These are phyloP conservation scores for Lactuca sativa DNA, from an alignment of 129 eudicot genomes.

Conservation along the genomic window DNA sequence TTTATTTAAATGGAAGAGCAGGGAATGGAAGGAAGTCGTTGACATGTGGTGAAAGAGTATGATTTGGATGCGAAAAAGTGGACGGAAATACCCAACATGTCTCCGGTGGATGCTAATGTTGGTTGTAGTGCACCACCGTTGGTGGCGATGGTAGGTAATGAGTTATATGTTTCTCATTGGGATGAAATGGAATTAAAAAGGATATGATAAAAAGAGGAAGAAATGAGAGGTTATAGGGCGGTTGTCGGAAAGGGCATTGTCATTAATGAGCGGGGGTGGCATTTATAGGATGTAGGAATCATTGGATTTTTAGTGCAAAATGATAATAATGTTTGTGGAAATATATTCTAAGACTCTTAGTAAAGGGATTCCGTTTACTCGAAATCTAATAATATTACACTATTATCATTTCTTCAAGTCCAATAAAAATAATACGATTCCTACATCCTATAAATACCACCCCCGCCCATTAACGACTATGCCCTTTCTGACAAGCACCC, in stretches of 20 bases:
- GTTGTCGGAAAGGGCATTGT: slow-evolving; percentile 52
- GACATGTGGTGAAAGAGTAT: slow-evolving; percentile 69
- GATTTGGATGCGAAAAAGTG: slow-evolving; percentile 42
- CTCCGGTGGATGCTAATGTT: slow-evolving; percentile 27
- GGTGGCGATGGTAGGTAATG: slow-evolving; percentile 64
- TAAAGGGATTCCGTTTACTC: slow-evolving; percentile 38
- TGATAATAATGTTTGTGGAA: slow-evolving; percentile 20
- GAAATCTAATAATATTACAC: slow-evolving; percentile 55
- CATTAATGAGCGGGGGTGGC: slow-evolving; percentile 68
- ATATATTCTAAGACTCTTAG: slow-evolving; percentile 53
- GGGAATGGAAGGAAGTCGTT: slow-evolving; percentile 34
- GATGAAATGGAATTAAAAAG: slow-evolving; percentile 52
- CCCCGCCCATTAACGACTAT: slow-evolving; percentile 54
- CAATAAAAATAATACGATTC: slow-evolving; percentile 51
- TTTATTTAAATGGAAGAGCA: slow-evolving; percentile 64
- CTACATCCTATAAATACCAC: slow-evolving; percentile 74
- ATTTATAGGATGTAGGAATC: slow-evolving; percentile 66
- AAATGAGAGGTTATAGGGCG: slow-evolving; percentile 51
- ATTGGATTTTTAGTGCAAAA: slow-evolving; percentile 47
- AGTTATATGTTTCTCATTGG: slow-evolving; percentile 63
- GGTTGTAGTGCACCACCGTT: slow-evolving; percentile 59
- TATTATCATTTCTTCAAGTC: slow-evolving; percentile 42
- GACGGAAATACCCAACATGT: slow-evolving; percentile 60
- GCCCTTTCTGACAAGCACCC: slow-evolving; percentile 60
- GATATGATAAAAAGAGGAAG: slow-evolving; percentile 43